Conservation (phyloP, 129 eudicot genomes). For the Smallanthus sonchifolius region DNA sequence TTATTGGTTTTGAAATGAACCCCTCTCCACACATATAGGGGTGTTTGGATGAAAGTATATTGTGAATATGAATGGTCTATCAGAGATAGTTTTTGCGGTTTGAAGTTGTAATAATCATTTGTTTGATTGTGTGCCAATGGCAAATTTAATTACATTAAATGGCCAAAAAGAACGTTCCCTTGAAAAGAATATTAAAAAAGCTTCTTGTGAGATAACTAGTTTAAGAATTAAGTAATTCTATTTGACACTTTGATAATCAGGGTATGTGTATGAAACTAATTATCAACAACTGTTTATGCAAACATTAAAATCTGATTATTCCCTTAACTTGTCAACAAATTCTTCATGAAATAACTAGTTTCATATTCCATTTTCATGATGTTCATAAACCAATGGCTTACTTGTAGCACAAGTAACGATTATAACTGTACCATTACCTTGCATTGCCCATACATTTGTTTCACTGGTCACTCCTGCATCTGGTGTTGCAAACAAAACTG, state of each 20-base stretch:
- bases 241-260: too few species aligned
- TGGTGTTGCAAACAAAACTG: slow-evolving; percentile 56
- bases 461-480: slow-evolving; percentile 74
- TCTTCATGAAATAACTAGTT: not conserved
- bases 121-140: too few species aligned
- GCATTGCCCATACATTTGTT: slow-evolving; percentile 86
- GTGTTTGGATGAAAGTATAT: not conserved
- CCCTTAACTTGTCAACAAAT: not conserved
- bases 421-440: slow-evolving; percentile 44
- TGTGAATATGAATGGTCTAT: not conserved
- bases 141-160: too few species aligned
- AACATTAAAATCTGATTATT: not conserved
- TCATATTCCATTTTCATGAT: not conserved
- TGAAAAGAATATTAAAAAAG: too few species aligned
- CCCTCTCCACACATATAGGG: not conserved
- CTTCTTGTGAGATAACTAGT: too few species aligned
- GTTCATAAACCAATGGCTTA: not conserved
- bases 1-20: too few species aligned
- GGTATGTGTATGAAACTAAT: too few species aligned
- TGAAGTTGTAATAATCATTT: too few species aligned
- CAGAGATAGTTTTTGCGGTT: too few species aligned
- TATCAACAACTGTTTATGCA: not conserved
- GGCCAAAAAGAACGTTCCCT: too few species aligned
- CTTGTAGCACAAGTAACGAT: not conserved
- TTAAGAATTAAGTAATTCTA: too few species aligned